Base-by-base conservation (phyloP, 768 basidiomycete genomes). In the Pleurotus ostreatus region DNA sequence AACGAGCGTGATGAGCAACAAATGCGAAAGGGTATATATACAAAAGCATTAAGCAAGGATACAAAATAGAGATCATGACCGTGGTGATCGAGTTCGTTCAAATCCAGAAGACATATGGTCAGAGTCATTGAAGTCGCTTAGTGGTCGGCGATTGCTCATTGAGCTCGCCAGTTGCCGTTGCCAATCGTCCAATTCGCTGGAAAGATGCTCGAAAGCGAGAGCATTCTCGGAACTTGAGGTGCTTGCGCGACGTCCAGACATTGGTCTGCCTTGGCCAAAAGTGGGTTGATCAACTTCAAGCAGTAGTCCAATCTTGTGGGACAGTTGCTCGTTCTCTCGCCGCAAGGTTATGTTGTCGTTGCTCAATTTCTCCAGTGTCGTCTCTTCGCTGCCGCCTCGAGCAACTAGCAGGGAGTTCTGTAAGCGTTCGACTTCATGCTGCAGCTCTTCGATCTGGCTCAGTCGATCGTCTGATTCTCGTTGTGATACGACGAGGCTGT, bases 251-350 rank as follows among this genome's bases (percentile, higher is more conserved):
- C 81, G 81, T 37, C 79, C 80, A 7, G 88, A 90, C 59, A 85
- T 71, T 22, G 86, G 87, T 57, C 80, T 71, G 16, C 78, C 79
- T 47, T 76, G 75, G 26, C 84, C 84, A 64, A 86, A 92, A 2
- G 81, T 74, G 18, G 88, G 82, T 62, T 89, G 88, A 63, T 93
- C 91, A 44, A 90, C 92, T 63, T 94, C 92, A 53, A 96, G 81
- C 13, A 96, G 78, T 46, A 95, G 79, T 56, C 85, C 89, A 62
- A 96, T 93, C 78, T 93, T 94, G 68, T 92, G 91, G n/a, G 88
- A 86, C 44, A 94, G 80, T 62, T 93, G 86, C 65, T 91, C 88
- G 68, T 94, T 94, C 71, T 94, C 92, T 56, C 84, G 82, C 68
- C 88, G 85, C 57, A 94, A 83, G 30, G 74, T 78, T 15, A 82